Evolutionary conservation across 1,284 basidiomycete genomes (phyloP).

Genomic region (Meripilus lineatus): DNA sequence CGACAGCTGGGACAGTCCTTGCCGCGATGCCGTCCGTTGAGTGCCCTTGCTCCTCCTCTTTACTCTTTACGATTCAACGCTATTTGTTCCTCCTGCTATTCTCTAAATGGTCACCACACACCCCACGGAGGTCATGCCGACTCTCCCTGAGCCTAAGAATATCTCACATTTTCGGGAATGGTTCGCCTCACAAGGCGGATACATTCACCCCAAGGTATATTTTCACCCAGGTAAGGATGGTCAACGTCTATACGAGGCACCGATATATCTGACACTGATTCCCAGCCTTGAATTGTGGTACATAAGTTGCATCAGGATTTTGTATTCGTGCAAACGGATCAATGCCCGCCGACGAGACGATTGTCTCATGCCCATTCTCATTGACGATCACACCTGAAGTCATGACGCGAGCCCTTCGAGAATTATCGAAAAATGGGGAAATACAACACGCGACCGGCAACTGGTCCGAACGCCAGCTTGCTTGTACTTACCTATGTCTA

Average conservation of each 20-base stretch:
- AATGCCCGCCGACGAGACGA: slow-evolving; percentile 46
- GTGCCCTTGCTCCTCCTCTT: too few relatives aligned
- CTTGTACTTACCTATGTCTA: slow-evolving; percentile 65
- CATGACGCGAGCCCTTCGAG: slow-evolving; percentile 39
- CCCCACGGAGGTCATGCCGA: too few relatives aligned
- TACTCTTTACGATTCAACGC: too few relatives aligned
- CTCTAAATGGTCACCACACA: too few relatives aligned
- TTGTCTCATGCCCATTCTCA: slow-evolving; percentile 73
- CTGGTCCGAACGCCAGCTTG: slow-evolving; percentile 70
- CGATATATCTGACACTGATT: slow-evolving; percentile 11
- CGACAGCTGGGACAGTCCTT: too few relatives aligned
- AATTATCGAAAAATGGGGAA: slow-evolving; percentile 29
- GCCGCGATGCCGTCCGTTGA: too few relatives aligned
- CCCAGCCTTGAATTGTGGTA: slow-evolving; percentile 10
- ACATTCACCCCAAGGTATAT: slow-evolving; percentile 39
- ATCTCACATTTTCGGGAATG: slow-evolving; percentile 36
- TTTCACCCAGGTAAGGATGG: slow-evolving; percentile 39
- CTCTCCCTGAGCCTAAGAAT: slow-evolving; percentile 10
- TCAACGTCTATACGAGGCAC: background rate
- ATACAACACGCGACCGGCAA: slow-evolving; percentile 20
- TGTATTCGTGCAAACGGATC: slow-evolving; percentile 47
- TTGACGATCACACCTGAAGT: slow-evolving; percentile 63
- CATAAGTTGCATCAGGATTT: slow-evolving; percentile 48
- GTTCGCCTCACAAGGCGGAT: slow-evolving; percentile 45
- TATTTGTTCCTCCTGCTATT: too few relatives aligned